Evolutionary conservation across 345 rosid species (phyloP).

Genomic region (Angophora floribunda): DNA sequence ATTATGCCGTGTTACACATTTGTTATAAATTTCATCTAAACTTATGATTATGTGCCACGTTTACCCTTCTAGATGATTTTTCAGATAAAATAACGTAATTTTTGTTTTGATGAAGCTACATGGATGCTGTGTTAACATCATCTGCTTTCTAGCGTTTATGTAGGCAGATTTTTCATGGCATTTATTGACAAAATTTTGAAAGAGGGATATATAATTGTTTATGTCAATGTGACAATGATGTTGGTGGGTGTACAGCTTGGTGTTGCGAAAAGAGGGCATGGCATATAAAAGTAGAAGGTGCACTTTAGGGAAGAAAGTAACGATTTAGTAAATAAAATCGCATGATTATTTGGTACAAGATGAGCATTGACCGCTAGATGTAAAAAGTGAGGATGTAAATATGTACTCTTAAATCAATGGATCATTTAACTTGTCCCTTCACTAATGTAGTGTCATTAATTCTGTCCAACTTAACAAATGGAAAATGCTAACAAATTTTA

Average conservation of each 20-base stretch:
- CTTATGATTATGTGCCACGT: fast-evolving
- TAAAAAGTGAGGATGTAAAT: too few species aligned
- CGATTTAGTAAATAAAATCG: not conserved
- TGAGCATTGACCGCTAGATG: not conserved
- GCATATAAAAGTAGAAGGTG: not conserved
- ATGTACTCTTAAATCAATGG: not conserved
- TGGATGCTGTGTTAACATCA: fast-evolving
- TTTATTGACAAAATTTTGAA: too few species aligned
- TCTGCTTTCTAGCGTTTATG: not conserved
- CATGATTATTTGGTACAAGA: not conserved
- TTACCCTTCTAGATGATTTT: too few species aligned
- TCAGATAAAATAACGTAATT: not conserved
- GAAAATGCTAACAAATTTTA: too few species aligned
- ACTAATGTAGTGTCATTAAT: not conserved
- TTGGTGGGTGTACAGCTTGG: not conserved
- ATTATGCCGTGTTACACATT: too few species aligned
- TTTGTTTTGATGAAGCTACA: too few species aligned
- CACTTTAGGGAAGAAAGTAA: not conserved
- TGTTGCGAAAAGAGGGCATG: not conserved
- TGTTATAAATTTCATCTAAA: too few species aligned
- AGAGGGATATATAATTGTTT: too few species aligned
- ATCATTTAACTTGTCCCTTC: not conserved
- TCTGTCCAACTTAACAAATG: too few species aligned
- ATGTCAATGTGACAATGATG: not conserved
- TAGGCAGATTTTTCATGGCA: not conserved